phyloP scores from a whole-genome alignment of 306 rosid genomes.

The Benincasa hispida region DNA sequence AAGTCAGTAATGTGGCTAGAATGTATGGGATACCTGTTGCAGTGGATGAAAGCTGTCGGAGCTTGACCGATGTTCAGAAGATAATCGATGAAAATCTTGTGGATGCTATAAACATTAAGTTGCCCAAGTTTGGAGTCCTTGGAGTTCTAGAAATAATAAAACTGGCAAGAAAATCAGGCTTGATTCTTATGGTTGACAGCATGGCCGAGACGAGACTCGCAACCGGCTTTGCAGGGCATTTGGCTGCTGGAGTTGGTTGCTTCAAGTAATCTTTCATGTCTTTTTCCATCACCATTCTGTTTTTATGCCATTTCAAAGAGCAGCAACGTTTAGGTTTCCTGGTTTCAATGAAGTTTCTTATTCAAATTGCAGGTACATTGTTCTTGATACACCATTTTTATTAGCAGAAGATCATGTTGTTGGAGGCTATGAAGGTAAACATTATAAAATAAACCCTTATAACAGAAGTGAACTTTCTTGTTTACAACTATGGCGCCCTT shows the following conservation, averaged over 20 bases:
- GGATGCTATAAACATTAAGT: constrained; percentile 13
- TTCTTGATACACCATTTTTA: constrained; percentile 10
- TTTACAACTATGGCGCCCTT: not conserved
- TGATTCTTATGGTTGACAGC: constrained; percentile 13
- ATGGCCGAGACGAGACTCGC: constrained; percentile 16
- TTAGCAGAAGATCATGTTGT: constrained; percentile 16
- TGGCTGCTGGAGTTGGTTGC: constrained; percentile 21
- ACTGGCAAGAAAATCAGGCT: constrained; percentile 6
- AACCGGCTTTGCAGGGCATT: constrained; percentile 20
- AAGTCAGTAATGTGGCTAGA: constrained; percentile 12
- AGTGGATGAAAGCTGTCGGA: constrained; percentile 15
- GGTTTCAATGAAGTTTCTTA: not conserved
- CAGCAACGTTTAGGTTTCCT: not conserved
- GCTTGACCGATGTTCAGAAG: not conserved
- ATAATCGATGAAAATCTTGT: not conserved
- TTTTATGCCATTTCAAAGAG: not conserved
- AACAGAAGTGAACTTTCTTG: not conserved
- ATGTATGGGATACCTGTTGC: constrained; percentile 8
- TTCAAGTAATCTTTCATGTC: constrained; percentile 10
- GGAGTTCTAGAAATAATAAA: constrained; percentile 6
- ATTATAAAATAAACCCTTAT: not conserved
- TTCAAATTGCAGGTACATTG: constrained; percentile 10
- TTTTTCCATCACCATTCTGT: not conserved
- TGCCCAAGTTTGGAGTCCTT: constrained; percentile 14
- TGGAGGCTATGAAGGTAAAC: constrained; percentile 19